phyloP scores from a whole-genome alignment of 2,329 filamentous ascomycete genomes.

The Paracamarosporium sp. region DNA sequence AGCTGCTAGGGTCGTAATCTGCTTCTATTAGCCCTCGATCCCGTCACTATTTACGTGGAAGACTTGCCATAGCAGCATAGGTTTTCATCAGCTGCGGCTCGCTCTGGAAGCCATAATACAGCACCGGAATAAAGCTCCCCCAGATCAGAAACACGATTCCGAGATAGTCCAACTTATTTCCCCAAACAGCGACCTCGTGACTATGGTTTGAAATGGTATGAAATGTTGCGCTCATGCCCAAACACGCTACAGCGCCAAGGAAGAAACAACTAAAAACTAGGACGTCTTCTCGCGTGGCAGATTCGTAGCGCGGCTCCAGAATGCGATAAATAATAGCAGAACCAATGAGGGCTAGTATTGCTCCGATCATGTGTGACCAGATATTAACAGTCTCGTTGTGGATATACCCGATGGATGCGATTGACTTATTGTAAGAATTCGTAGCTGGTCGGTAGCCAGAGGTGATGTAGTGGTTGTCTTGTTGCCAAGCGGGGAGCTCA shows the following conservation, averaged over 20 bases:
- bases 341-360: conserved; percentile 28
- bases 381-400: conserved; percentile 78
- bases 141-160: conserved; percentile 93
- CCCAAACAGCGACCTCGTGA: conserved; percentile 75
- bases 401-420: conserved; percentile 65
- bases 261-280: conserved; percentile 49
- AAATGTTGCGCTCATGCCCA: conserved; percentile 69
- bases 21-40: not conserved
- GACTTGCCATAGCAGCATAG: conserved; percentile 75
- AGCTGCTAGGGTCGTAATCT: conserved; percentile 81
- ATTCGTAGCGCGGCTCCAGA: conserved; percentile 39
- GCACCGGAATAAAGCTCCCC: conserved; percentile 85
- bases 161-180: conserved; percentile 93
- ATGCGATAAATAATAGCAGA: conserved; percentile 28
- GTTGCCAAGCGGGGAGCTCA: conserved; percentile 54
- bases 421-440: conserved; percentile 65
- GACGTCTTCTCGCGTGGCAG: conserved; percentile 44
- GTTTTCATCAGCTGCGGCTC: conserved; percentile 67
- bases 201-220: conserved; percentile 89
- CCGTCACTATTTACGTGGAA: not conserved
- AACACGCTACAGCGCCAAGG: conserved; percentile 49
- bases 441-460: conserved; percentile 70
- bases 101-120: conserved; percentile 69
- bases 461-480: conserved; percentile 73
- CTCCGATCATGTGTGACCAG: conserved; percentile 68